Conservation (phyloP, 768 basidiomycete species). For the Trametes sanguinea region DNA sequence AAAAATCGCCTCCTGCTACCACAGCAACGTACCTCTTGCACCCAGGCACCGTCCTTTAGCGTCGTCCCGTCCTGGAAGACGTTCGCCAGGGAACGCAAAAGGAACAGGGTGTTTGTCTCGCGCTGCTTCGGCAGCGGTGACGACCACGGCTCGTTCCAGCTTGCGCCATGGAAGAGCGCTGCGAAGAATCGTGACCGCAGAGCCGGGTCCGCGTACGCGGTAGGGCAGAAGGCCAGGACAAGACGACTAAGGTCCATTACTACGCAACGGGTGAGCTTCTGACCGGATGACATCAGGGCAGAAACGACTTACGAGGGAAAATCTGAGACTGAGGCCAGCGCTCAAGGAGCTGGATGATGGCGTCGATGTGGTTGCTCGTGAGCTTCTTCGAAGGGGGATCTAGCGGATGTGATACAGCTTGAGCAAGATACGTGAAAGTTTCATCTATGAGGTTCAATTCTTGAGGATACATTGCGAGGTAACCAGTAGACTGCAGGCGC, state of each 20-base stretch:
- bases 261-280: slow-evolving; percentile 30
- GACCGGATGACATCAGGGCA: not conserved
- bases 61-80: slow-evolving; percentile 59
- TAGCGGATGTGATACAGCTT: slow-evolving; percentile 43
- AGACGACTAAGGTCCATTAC: slow-evolving; percentile 88
- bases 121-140: slow-evolving; percentile 63
- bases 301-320: slow-evolving; percentile 59
- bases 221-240: slow-evolving; percentile 63
- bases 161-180: slow-evolving; percentile 65
- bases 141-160: slow-evolving; percentile 60
- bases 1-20: not conserved
- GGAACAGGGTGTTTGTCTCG: slow-evolving; percentile 84
- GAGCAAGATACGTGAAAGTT: slow-evolving; percentile 58
- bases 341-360: slow-evolving; percentile 61
- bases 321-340: slow-evolving; percentile 75
- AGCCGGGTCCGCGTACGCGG: slow-evolving; percentile 46
- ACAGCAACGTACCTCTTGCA: slow-evolving; percentile 44
- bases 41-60: slow-evolving; percentile 51
- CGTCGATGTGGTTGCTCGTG: slow-evolving; percentile 56
- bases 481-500: slow-evolving; percentile 58
- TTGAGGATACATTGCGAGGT: slow-evolving; percentile 69
- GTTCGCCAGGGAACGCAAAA: slow-evolving; percentile 81
- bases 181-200: slow-evolving; percentile 57
- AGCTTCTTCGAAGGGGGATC: slow-evolving; percentile 37
- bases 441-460: slow-evolving; percentile 62